These are phyloP conservation scores for Beauveria scarabaeidicola DNA, from an alignment of 2,329 filamentous ascomycete genomes.

Conservation along the genomic window DNA sequence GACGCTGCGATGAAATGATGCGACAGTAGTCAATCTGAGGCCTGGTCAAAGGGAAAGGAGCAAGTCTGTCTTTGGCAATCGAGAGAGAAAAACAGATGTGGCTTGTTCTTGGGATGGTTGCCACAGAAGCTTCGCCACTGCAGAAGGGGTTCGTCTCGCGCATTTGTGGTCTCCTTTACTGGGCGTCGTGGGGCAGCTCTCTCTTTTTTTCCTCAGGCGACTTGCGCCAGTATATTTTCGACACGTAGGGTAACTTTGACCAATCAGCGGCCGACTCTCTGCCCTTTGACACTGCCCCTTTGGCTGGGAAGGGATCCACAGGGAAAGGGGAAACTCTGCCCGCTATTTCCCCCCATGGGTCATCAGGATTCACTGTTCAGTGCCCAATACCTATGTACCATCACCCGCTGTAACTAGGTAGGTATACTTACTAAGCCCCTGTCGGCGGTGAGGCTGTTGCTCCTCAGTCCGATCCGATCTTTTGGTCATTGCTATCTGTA, in stretches of 20 bases:
- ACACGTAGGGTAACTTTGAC: slow-evolving; percentile 3
- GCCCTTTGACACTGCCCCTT: neutral
- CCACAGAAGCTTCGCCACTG: slow-evolving; percentile 3
- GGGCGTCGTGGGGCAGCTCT: slow-evolving; percentile 1
- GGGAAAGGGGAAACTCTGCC: too few species aligned
- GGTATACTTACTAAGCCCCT: too few species aligned
- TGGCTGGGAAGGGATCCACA: neutral
- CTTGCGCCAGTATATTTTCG: slow-evolving; percentile 1
- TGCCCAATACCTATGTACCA: too few species aligned
- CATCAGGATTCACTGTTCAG: too few species aligned
- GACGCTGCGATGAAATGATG: neutral
- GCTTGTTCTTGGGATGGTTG: slow-evolving; percentile 10
- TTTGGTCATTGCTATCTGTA: too few species aligned
- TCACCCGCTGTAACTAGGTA: too few species aligned
- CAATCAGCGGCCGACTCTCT: neutral
- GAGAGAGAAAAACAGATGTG: neutral
- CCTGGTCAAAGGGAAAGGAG: neutral
- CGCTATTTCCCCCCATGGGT: too few species aligned
- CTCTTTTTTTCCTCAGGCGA: neutral
- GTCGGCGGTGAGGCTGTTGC: too few species aligned
- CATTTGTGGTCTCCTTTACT: slow-evolving; percentile 10
- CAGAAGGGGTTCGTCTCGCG: slow-evolving; percentile 8
- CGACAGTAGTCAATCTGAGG: neutral
- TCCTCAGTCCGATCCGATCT: too few species aligned
- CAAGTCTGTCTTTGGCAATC: neutral